Evolutionary conservation across 805 yeast species (phyloP).

Genomic region (Suhomyces canberraensis): DNA sequence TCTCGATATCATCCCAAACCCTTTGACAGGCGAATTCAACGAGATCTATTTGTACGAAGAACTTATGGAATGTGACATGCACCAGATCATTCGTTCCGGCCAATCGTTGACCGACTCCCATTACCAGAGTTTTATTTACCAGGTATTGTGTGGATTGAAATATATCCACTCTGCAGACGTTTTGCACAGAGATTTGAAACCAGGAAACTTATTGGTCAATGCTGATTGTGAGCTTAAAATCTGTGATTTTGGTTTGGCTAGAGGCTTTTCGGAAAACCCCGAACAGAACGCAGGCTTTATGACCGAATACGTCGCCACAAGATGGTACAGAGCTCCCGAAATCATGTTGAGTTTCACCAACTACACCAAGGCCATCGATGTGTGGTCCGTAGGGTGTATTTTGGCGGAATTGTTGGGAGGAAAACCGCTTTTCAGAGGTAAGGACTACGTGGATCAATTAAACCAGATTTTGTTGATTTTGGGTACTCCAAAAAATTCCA

Average conservation of each 20-base stretch:
- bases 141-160: constrained; percentile 83
- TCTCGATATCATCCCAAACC: constrained; percentile 80
- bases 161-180: constrained; percentile 92
- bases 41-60: constrained; percentile 94
- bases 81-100: constrained; percentile 90
- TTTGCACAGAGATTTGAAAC: constrained; percentile 90
- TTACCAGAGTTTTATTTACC: constrained; percentile 89
- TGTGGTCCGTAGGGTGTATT: constrained; percentile 98
- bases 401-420: constrained; percentile 92
- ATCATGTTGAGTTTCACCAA: constrained; percentile 93
- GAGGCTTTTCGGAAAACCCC: constrained; percentile 81
- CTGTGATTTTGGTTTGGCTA: constrained; percentile 94
- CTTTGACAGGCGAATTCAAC: constrained; percentile 63
- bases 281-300: constrained; percentile 88
- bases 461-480: constrained; percentile 80
- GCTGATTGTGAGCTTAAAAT: constrained; percentile 96
- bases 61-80: constrained; percentile 98
- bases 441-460: constrained; percentile 93
- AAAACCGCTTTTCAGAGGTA: constrained; percentile 88
- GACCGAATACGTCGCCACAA: constrained; percentile 96
- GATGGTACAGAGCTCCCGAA: constrained; percentile 99
- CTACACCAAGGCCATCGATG: constrained; percentile 93
- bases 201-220: constrained; percentile 87
- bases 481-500: constrained; percentile 78
- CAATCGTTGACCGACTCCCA: constrained; percentile 94